Conservation (phyloP, 192 early-diverging fungal genomes). For the Rhizophagus clarus region DNA sequence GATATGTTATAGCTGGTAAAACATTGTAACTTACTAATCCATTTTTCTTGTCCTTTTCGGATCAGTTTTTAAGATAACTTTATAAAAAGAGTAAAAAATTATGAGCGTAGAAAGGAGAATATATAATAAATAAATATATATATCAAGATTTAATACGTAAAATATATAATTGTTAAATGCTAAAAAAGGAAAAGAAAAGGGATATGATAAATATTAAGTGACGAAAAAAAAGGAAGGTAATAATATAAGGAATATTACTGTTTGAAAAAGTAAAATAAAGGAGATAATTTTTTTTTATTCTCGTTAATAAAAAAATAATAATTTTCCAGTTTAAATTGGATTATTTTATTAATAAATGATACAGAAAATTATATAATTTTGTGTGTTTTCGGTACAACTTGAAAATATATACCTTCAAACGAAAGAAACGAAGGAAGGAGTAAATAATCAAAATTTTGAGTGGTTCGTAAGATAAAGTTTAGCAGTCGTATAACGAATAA, state of each 20-base stretch:
- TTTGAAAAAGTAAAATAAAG: neutral
- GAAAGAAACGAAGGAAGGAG: neutral
- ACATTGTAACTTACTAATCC: constrained; percentile 10
- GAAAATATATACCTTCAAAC: neutral
- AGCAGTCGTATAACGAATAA: neutral
- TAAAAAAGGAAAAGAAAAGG: neutral
- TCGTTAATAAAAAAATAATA: neutral
- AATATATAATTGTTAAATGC: neutral
- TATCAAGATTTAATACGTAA: neutral
- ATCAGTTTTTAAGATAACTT: neutral
- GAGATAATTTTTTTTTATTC: neutral
- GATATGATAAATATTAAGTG: neutral
- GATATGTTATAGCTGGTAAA: no score
- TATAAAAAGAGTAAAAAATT: neutral
- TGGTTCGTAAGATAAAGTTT: neutral
- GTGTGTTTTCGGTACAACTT: neutral
- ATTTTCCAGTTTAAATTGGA: no score
- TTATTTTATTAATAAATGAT: no score
- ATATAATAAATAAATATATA: neutral
- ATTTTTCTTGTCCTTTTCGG: neutral
- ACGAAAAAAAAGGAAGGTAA: no score
- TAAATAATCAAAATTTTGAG: neutral
- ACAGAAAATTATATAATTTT: neutral
- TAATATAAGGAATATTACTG: neutral
- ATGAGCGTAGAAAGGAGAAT: no score